These are phyloP conservation scores for Aspergillus fijiensis DNA, from an alignment of 2,329 filamentous ascomycete genomes.

Conservation along the genomic window DNA sequence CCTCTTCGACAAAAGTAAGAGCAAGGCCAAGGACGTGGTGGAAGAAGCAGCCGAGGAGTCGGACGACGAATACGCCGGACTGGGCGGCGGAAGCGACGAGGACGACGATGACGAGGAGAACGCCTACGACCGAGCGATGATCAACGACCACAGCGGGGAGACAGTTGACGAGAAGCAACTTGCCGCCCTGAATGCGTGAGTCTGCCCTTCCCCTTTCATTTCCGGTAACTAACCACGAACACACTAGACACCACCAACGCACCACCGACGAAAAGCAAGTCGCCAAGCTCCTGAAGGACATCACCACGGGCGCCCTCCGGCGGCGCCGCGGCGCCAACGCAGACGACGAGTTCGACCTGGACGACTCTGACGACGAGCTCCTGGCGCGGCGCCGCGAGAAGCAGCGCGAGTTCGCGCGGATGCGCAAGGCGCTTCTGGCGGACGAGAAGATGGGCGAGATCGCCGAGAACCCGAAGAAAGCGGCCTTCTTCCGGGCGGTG, in stretches of 20 bases:
- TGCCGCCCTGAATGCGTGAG: slow-evolving; percentile 86
- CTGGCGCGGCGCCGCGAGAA: slow-evolving; percentile 77
- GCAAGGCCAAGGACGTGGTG: slow-evolving; percentile 81
- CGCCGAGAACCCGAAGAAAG: slow-evolving; percentile 81
- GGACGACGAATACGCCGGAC: slow-evolving; percentile 93
- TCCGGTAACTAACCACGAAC: slow-evolving; percentile 23
- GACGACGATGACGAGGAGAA: slow-evolving; percentile 74
- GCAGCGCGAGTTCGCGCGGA: slow-evolving; percentile 82
- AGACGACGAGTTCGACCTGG: slow-evolving; percentile 77
- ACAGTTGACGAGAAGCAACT: slow-evolving; percentile 77
- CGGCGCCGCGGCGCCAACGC: slow-evolving; percentile 67
- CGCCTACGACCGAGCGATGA: slow-evolving; percentile 79
- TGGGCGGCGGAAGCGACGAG: slow-evolving; percentile 87
- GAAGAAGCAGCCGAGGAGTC: slow-evolving; percentile 96
- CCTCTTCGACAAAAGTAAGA: slow-evolving; percentile 79
- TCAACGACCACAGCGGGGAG: slow-evolving; percentile 77
- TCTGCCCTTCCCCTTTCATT: slow-evolving; percentile 26
- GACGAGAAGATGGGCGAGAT: slow-evolving; percentile 92
- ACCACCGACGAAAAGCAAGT: slow-evolving; percentile 81
- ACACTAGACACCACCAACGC: slow-evolving; percentile 70
- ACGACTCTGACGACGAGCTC: slow-evolving; percentile 81
- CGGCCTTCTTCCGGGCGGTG: slow-evolving; percentile 85
- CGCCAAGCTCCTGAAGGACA: slow-evolving; percentile 87
- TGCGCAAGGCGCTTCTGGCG: slow-evolving; percentile 82
- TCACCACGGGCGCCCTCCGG: slow-evolving; percentile 83